A percentile compares a stretch with the other conserved stretches of the same genome.
phyloP scores from a whole-genome alignment of 2,329 filamentous ascomycete species.

The Colletotrichum sp. region DNA sequence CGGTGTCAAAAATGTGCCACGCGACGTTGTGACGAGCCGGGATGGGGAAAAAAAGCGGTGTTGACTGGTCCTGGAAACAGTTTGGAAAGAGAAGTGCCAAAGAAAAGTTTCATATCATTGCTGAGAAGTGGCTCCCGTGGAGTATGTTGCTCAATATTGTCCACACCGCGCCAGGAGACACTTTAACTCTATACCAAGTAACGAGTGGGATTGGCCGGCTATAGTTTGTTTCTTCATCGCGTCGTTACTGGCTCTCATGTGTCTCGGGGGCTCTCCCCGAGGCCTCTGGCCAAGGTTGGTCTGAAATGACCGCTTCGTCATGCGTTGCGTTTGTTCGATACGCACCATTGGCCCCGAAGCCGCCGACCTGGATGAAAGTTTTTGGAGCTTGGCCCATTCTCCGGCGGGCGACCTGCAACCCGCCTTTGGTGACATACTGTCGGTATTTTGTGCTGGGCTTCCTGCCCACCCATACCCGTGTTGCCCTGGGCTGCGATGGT shows the following conservation, averaged over 20 bases:
- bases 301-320: neutral
- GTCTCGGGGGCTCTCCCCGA: slow-evolving; percentile 1
- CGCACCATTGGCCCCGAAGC: slow-evolving; percentile 8
- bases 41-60: neutral
- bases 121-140: neutral
- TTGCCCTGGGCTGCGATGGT: neutral
- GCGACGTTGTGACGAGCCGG: neutral
- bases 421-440: neutral
- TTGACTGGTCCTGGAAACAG: neutral
- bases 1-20: neutral
- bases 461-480: neutral
- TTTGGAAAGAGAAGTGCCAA: neutral
- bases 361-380: neutral
- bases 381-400: neutral
- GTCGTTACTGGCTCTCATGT: neutral
- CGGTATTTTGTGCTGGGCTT: neutral
- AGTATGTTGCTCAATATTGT: neutral
- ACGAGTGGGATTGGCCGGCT: neutral
- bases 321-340: slow-evolving; percentile 1
- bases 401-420: neutral
- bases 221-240: neutral
- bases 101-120: neutral
- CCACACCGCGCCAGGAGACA: neutral
- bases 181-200: neutral
- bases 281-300: neutral